These are phyloP conservation scores for Botrytis porri DNA, from an alignment of 2,329 filamentous ascomycete genomes.

Conservation along the genomic window DNA sequence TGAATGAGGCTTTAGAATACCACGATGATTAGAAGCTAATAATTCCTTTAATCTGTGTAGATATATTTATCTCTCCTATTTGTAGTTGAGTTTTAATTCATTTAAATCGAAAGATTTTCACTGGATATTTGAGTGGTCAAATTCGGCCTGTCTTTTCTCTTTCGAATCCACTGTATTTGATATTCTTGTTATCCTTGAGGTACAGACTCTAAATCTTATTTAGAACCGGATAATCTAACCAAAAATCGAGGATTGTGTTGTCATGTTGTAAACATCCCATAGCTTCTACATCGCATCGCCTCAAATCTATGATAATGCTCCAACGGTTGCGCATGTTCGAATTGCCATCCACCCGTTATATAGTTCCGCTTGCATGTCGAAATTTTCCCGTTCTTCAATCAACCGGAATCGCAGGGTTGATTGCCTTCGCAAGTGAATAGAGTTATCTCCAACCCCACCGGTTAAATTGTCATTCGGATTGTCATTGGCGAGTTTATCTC, in stretches of 20 bases:
- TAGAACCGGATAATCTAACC: background rate
- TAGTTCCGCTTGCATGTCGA: background rate
- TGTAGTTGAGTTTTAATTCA: background rate
- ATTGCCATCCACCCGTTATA: background rate
- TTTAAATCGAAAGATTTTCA: background rate
- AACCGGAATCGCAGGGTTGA: background rate
- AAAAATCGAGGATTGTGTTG: background rate
- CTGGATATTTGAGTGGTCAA: background rate
- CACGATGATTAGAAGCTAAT: background rate
- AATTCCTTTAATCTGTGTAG: background rate
- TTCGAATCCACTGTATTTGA: background rate
- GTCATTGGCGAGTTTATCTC: conserved; percentile 8
- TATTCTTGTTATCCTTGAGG: background rate
- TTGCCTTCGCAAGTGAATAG: background rate
- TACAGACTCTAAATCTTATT: background rate
- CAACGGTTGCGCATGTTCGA: background rate
- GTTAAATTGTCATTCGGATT: background rate
- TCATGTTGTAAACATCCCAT: background rate
- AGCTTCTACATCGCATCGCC: background rate
- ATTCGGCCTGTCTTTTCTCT: background rate
- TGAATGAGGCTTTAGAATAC: no score
- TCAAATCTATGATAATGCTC: background rate
- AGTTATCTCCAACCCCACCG: background rate
- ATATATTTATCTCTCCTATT: background rate
- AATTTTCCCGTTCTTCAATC: background rate